phyloP scores from a whole-genome alignment of 495 filamentous ascomycete genomes.

The Penicillium parvum region DNA sequence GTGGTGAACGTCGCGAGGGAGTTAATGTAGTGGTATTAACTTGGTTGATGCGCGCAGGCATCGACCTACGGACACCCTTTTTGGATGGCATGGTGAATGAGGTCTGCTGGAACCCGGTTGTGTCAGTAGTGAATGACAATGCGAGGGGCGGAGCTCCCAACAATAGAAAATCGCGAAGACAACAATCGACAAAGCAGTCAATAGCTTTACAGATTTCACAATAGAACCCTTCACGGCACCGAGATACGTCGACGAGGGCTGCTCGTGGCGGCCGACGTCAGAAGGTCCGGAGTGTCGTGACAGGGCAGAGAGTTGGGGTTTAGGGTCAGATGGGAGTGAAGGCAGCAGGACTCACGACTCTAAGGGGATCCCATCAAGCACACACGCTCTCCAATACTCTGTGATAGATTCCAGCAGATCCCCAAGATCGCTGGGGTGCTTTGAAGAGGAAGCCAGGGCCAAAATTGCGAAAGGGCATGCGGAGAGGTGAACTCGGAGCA shows the following conservation, averaged over 20 bases:
- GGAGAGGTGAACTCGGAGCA: constrained; percentile 18
- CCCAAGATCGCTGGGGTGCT: too few relatives aligned
- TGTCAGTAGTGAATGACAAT: constrained; percentile 7
- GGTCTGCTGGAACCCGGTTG: constrained; percentile 2
- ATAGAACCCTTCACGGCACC: constrained; percentile 1
- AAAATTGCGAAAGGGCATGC: constrained; percentile 4
- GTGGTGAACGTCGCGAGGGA: constrained; percentile 21
- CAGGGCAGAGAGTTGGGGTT: constrained; percentile 17
- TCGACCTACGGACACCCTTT: constrained; percentile 21
- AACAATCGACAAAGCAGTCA: neutral
- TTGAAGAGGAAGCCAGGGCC: constrained; percentile 2
- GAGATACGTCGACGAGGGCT: neutral
- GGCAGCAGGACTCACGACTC: constrained; percentile 14
- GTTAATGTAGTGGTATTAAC: constrained; percentile 11
- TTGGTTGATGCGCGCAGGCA: constrained; percentile 13
- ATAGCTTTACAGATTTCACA: neutral
- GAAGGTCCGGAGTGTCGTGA: constrained; percentile 8
- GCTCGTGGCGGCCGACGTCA: constrained; percentile 13
- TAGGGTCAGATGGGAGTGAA: constrained; percentile 12
- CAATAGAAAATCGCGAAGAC: neutral
- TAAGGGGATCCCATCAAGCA: constrained; percentile 4
- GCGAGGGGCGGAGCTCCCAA: neutral
- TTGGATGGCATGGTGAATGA: constrained; percentile 23
- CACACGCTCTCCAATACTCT: too few relatives aligned
- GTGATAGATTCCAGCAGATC: too few relatives aligned